Conservation (phyloP, 305 asterid genomes). For the Fraxinus platypoda region DNA sequence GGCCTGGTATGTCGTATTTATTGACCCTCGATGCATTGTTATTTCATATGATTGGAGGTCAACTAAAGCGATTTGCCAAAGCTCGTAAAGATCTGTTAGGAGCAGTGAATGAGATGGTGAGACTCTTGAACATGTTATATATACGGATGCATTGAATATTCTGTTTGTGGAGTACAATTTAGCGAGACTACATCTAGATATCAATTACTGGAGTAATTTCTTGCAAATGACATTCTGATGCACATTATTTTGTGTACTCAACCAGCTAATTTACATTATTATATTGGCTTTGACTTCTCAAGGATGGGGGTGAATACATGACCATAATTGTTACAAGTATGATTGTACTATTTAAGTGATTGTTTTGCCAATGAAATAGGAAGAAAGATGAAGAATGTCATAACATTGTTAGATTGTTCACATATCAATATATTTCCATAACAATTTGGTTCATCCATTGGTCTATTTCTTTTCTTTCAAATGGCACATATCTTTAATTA, state of each 20-base stretch:
- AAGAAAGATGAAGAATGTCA: neutral
- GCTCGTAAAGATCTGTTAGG: constrained; percentile 95
- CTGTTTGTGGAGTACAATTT: neutral
- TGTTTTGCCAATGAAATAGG: neutral
- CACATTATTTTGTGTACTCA: neutral
- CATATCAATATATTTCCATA: neutral
- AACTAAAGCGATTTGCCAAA: constrained; percentile 90
- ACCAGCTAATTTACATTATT: neutral
- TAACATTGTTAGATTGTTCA: neutral
- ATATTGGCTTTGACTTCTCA: neutral
- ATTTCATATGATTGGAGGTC: constrained; percentile 96
- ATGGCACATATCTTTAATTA: constrained; percentile 5
- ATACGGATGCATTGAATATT: neutral
- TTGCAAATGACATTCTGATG: neutral
- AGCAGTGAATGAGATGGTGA: constrained; percentile 96
- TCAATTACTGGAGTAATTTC: neutral
- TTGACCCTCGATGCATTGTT: constrained; percentile 91
- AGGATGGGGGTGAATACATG: neutral
- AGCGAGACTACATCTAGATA: neutral
- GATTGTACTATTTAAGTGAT: neutral
- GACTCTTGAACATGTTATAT: constrained; percentile 31
- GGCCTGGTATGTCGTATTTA: constrained; percentile 91
- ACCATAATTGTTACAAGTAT: neutral
- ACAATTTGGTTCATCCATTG: neutral
- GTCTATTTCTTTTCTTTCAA: neutral